A percentile compares a stretch with the other conserved stretches of the same genome.
Conservation (phyloP, 352 stramenopile genomes). For the Phytopythium montanum region DNA sequence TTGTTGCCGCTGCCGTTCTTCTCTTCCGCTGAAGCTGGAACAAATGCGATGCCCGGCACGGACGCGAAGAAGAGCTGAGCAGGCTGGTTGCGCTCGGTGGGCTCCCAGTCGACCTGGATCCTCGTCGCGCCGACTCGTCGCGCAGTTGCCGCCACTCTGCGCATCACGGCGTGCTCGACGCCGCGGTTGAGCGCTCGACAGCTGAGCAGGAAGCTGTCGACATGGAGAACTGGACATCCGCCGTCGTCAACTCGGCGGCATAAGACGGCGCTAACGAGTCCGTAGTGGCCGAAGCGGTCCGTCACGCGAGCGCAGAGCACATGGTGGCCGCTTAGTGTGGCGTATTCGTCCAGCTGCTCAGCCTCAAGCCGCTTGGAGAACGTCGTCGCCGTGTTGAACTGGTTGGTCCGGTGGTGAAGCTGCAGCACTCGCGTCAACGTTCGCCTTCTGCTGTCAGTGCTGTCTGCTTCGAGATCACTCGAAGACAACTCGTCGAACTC, state of each 20-base stretch:
- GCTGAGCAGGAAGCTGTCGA: slow-evolving; percentile 69
- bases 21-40: not conserved
- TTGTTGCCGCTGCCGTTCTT: not conserved
- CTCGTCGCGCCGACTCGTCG: slow-evolving; percentile 1
- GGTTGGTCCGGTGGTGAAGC: slow-evolving; percentile 69
- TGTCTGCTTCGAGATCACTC: not conserved
- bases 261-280: slow-evolving; percentile 47
- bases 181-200: slow-evolving; percentile 67
- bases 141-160: slow-evolving; percentile 39
- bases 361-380: slow-evolving; percentile 41
- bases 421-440: slow-evolving; percentile 45
- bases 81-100: slow-evolving; percentile 62
- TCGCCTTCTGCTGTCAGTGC: not conserved
- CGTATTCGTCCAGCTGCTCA: slow-evolving; percentile 24
- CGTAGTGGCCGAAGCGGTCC: slow-evolving; percentile 74
- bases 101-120: slow-evolving; percentile 50
- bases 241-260: slow-evolving; percentile 17
- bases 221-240: slow-evolving; percentile 9
- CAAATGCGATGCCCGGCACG: slow-evolving; percentile 19
- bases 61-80: slow-evolving; percentile 49
- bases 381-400: slow-evolving; percentile 62
- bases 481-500: slow-evolving; percentile 42
- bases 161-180: slow-evolving; percentile 66
- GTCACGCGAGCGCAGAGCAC: slow-evolving; percentile 59
- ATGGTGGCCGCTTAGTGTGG: slow-evolving; percentile 10